Conservation (phyloP, 2,329 filamentous ascomycete genomes). For the Clonostachys rhizophaga region DNA sequence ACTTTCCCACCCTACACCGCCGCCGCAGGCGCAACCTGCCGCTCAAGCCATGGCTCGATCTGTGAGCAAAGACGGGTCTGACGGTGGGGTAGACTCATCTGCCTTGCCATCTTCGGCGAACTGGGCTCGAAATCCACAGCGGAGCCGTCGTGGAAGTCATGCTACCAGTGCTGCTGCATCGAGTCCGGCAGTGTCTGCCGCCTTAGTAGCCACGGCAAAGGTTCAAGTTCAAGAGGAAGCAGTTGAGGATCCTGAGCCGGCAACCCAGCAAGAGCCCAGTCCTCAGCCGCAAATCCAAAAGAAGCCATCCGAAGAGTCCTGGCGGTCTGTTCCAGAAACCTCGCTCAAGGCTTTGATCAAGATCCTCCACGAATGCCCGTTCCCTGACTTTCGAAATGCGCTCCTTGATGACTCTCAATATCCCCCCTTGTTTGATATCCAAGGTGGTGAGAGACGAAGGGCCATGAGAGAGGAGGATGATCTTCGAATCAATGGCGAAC, state of each 20-base stretch:
- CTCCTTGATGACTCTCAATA: conserved; percentile 11
- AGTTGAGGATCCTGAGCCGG: conserved; percentile 21
- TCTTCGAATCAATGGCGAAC: conserved; percentile 37
- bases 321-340: conserved; percentile 8
- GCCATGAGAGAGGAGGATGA: conserved; percentile 72
- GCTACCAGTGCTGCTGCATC: conserved; percentile 77
- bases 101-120: conserved; percentile 91
- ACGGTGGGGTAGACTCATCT: conserved; percentile 71
- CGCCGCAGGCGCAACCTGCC: conserved; percentile 30
- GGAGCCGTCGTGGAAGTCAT: conserved; percentile 69
- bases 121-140: conserved; percentile 74
- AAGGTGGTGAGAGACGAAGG: conserved; percentile 77
- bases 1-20: conserved; percentile 23
- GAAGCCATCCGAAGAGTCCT: background rate
- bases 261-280: conserved; percentile 5
- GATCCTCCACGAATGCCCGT: conserved; percentile 26
- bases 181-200: conserved; percentile 70
- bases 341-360: conserved; percentile 28
- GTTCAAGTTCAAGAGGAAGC: conserved; percentile 37
- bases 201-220: conserved; percentile 49
- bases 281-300: background rate
- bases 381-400: conserved; percentile 13
- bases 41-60: conserved; percentile 69
- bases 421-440: conserved; percentile 77
- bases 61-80: conserved; percentile 72